Evolutionary conservation across 1,139 yeast species (phyloP).

Genomic region (Candida pseudoviswanathii): DNA sequence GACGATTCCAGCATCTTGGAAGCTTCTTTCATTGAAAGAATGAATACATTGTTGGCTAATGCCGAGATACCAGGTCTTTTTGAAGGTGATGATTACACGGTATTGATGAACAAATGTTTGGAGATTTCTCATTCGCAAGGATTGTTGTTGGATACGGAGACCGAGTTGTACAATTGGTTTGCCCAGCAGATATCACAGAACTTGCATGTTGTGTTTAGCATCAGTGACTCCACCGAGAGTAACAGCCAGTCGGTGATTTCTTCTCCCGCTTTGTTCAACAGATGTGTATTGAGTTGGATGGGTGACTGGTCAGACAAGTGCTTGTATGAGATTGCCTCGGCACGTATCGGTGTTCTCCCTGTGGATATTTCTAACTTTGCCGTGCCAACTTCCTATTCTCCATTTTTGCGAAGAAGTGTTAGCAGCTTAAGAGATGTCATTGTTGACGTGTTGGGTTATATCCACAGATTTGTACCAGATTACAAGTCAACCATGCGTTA

Average conservation of each 20-base stretch:
- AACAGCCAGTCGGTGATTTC: conserved; percentile 50
- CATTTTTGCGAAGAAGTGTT: conserved; percentile 14
- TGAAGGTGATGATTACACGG: conserved; percentile 67
- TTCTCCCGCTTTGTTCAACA: conserved; percentile 88
- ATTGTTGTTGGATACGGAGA: conserved; percentile 63
- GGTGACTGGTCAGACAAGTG: conserved; percentile 73
- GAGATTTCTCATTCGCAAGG: conserved; percentile 66
- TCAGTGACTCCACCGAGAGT: conserved; percentile 54
- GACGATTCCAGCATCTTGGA: conserved; percentile 82
- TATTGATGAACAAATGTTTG: conserved; percentile 57
- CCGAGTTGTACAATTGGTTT: conserved; percentile 79
- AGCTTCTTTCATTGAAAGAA: conserved; percentile 81
- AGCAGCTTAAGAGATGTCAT: conserved; percentile 47
- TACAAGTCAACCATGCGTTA: conserved; percentile 14
- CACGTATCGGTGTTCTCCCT: conserved; percentile 49
- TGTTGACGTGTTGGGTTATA: conserved; percentile 46
- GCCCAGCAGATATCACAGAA: conserved; percentile 66
- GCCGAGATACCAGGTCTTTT: conserved; percentile 92
- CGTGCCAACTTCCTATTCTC: conserved; percentile 27
- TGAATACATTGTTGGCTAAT: conserved; percentile 90
- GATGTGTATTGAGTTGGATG: conserved; percentile 91
- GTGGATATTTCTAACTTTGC: conserved; percentile 49
- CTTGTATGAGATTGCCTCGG: conserved; percentile 51
- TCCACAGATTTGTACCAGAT: conserved; percentile 39
- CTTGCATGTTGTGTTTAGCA: conserved; percentile 81